A percentile compares a stretch with the other conserved stretches of the same genome.
phyloP scores from a whole-genome alignment of 192 early-diverging fungal species.

The Linderina pennispora region DNA sequence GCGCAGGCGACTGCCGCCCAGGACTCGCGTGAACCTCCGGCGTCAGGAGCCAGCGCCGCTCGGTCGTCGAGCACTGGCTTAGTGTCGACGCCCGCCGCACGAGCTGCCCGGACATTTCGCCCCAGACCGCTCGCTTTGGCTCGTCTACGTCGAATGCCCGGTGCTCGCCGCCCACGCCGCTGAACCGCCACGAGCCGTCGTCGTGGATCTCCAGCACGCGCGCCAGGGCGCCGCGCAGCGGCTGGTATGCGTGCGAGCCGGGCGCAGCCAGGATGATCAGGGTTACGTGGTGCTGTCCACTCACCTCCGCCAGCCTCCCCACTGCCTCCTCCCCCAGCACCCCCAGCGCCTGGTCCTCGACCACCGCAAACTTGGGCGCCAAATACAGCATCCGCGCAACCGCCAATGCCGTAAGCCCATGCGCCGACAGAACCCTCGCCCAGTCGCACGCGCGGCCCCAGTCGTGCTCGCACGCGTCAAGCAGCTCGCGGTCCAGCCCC shows the following conservation, averaged over 20 bases:
- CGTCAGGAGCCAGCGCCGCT: slow-evolving; percentile 37
- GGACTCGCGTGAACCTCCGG: slow-evolving; percentile 10
- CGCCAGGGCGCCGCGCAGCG: too few species aligned
- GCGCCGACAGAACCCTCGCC: slow-evolving; percentile 21
- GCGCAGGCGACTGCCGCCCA: slow-evolving; percentile 16
- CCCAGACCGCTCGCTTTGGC: neutral
- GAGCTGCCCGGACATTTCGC: neutral
- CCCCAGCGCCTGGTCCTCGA: too few species aligned
- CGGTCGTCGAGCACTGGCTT: slow-evolving; percentile 45
- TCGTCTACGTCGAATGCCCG: neutral
- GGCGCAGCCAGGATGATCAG: slow-evolving; percentile 15
- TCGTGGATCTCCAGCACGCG: neutral
- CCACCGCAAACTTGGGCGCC: slow-evolving; percentile 23
- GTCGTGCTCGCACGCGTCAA: too few species aligned
- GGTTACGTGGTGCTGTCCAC: slow-evolving; percentile 23
- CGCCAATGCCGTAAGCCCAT: slow-evolving; percentile 21
- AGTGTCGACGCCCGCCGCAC: slow-evolving; percentile 25
- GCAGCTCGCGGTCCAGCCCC: too few species aligned
- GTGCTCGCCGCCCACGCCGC: too few species aligned
- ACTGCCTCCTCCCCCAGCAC: too few species aligned
- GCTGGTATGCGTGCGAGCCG: too few species aligned
- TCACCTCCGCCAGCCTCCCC: slow-evolving; percentile 23
- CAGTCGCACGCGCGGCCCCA: slow-evolving; percentile 35
- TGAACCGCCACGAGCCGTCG: too few species aligned
- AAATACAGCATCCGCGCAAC: slow-evolving; percentile 32